Evolutionary conservation across 2,329 filamentous ascomycete genomes (phyloP).

Genomic region (Pezicula carpinea): DNA sequence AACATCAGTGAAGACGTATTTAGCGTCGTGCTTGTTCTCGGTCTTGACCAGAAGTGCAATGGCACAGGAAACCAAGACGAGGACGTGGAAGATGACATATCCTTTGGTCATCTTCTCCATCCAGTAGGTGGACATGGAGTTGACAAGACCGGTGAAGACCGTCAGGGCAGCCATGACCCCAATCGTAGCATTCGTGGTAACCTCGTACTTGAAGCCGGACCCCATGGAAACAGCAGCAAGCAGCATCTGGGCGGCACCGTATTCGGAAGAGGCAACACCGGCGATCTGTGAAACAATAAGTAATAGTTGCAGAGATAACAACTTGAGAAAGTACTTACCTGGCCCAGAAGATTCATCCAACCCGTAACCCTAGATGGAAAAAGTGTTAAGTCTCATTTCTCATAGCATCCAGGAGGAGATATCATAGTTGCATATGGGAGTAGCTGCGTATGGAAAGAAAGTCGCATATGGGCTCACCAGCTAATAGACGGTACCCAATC

Average conservation of each 20-base stretch:
- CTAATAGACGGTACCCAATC: constrained; percentile 43
- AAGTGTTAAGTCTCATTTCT: background rate
- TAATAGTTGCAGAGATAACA: background rate
- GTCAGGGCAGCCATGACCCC: constrained; percentile 52
- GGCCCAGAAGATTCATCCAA: constrained; percentile 48
- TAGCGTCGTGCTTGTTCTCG: constrained; percentile 44
- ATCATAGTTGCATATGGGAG: background rate
- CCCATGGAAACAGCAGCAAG: constrained; percentile 50
- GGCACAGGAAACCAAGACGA: constrained; percentile 44
- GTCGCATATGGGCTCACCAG: constrained; percentile 30
- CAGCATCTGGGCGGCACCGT: constrained; percentile 51
- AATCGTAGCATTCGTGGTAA: constrained; percentile 42
- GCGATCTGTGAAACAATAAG: constrained; percentile 15
- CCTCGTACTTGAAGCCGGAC: constrained; percentile 40
- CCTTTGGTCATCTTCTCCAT: constrained; percentile 53
- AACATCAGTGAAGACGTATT: constrained; percentile 51
- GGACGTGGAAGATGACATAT: constrained; percentile 53
- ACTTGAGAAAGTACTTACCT: constrained; percentile 31
- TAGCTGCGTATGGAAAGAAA: background rate
- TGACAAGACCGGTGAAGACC: constrained; percentile 46
- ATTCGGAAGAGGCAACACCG: constrained; percentile 52
- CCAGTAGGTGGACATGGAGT: constrained; percentile 52
- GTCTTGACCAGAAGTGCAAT: constrained; percentile 47
- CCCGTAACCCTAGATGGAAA: constrained; percentile 28
- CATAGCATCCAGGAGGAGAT: background rate